A percentile compares a stretch with the other conserved stretches of the same genome.
These are phyloP conservation scores for Penicillium sp. DNA, from an alignment of 2,329 filamentous ascomycete genomes.

Conservation along the genomic window DNA sequence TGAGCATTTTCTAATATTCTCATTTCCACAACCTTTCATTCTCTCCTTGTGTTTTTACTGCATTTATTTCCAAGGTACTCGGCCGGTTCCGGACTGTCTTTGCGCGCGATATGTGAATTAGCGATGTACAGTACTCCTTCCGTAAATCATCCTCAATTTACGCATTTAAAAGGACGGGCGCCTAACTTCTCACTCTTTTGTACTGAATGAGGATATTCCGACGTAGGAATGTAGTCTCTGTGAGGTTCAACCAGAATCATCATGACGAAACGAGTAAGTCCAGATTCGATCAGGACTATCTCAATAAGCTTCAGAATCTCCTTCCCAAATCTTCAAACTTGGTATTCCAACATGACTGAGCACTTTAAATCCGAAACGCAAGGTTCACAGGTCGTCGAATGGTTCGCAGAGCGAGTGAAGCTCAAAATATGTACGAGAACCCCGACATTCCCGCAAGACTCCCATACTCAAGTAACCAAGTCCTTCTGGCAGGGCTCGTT, in stretches of 20 bases:
- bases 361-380: slow-evolving; percentile 27
- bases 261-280: neutral
- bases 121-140: slow-evolving; percentile 24
- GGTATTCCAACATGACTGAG: slow-evolving; percentile 10
- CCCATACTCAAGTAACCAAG: slow-evolving; percentile 10
- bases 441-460: neutral
- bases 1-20: slow-evolving; percentile 6
- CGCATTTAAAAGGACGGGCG: neutral
- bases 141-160: slow-evolving; percentile 10
- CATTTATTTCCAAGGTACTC: slow-evolving; percentile 7
- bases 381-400: slow-evolving; percentile 30
- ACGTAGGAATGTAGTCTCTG: neutral
- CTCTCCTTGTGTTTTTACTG: neutral
- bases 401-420: slow-evolving; percentile 29
- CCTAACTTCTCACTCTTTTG: neutral
- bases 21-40: slow-evolving; percentile 2
- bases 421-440: slow-evolving; percentile 29
- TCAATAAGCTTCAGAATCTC: neutral
- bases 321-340: neutral
- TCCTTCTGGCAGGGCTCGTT: slow-evolving; percentile 28
- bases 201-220: no score
- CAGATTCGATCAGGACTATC: neutral
- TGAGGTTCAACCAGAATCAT: neutral
- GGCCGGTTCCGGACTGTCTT: slow-evolving; percentile 14
- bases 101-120: slow-evolving; percentile 10